phyloP scores from a whole-genome alignment of 164 flowering plant species.

The Platanus orientalis region DNA sequence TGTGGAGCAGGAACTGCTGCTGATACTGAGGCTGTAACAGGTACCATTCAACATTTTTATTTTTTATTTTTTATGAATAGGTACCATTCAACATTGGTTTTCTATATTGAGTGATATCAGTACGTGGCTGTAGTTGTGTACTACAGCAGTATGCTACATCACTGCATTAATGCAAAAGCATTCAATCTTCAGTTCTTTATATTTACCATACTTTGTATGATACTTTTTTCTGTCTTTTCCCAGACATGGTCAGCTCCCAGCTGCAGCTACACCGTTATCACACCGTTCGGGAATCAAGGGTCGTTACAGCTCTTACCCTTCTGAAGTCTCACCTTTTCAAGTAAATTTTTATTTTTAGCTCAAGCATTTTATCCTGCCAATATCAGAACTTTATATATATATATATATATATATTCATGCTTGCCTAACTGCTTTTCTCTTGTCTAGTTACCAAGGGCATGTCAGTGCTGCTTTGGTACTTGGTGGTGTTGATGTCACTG shows the following conservation, averaged over 20 bases:
- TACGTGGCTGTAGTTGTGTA: background rate
- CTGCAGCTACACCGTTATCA: conserved; percentile 83
- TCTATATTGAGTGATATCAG: background rate
- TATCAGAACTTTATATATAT: background rate
- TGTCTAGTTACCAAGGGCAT: conserved; percentile 79
- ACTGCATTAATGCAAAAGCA: too few species aligned
- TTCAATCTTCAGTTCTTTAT: background rate
- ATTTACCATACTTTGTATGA: background rate
- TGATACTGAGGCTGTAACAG: conserved; percentile 97
- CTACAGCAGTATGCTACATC: background rate
- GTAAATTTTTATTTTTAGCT: conserved; percentile 27
- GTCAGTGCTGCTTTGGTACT: conserved; percentile 94
- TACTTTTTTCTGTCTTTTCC: conserved; percentile 2
- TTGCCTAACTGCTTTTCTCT: background rate
- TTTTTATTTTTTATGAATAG: conserved; percentile 29
- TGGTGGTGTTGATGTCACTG: conserved; percentile 97
- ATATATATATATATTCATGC: too few species aligned
- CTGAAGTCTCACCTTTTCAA: conserved; percentile 86
- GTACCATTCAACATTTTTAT: conserved; percentile 28
- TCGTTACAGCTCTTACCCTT: conserved; percentile 81
- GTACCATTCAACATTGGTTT: conserved; percentile 29
- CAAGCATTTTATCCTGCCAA: background rate
- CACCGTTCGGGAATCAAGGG: conserved; percentile 89
- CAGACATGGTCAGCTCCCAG: conserved; percentile 98
- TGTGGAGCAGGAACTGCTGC: conserved; percentile 99